Conservation (phyloP, 2,329 filamentous ascomycete genomes). For the Didymellaceae sp. region DNA sequence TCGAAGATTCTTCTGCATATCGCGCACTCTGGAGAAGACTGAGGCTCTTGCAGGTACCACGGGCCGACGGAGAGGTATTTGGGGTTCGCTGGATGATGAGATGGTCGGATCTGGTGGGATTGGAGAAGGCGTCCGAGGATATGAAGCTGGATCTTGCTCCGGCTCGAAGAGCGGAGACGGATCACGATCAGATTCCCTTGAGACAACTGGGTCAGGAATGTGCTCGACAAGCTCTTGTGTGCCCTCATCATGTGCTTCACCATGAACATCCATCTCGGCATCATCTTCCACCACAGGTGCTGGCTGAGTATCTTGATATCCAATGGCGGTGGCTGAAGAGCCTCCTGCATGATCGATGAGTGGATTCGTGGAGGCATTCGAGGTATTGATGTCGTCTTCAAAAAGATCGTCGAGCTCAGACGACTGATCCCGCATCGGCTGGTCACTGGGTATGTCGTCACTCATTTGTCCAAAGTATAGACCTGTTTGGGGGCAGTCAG, state of each 20-base stretch:
- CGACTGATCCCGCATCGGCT: slow-evolving; percentile 3
- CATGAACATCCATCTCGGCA: not conserved
- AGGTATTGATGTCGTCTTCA: not conserved
- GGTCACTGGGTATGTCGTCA: not conserved
- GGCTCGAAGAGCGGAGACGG: slow-evolving; percentile 24
- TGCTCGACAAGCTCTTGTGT: slow-evolving; percentile 5
- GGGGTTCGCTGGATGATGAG: not conserved
- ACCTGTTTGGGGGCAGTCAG: no score
- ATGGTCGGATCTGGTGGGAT: not conserved
- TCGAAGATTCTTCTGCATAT: slow-evolving; percentile 15
- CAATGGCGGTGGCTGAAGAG: no score
- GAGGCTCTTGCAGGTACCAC: not conserved
- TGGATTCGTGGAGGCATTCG: not conserved
- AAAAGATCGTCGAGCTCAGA: not conserved
- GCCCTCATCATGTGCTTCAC: not conserved
- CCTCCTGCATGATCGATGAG: not conserved
- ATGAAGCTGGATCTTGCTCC: slow-evolving; percentile 9
- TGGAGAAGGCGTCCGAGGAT: not conserved
- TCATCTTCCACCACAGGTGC: not conserved
- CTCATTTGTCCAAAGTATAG: no score
- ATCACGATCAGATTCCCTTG: no score
- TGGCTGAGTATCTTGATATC: no score
- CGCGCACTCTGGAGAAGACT: slow-evolving; percentile 16
- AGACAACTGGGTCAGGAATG: no score
- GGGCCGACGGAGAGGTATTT: not conserved